Conservation (phyloP, 768 basidiomycete species). For the Naematelia aurantialba region DNA sequence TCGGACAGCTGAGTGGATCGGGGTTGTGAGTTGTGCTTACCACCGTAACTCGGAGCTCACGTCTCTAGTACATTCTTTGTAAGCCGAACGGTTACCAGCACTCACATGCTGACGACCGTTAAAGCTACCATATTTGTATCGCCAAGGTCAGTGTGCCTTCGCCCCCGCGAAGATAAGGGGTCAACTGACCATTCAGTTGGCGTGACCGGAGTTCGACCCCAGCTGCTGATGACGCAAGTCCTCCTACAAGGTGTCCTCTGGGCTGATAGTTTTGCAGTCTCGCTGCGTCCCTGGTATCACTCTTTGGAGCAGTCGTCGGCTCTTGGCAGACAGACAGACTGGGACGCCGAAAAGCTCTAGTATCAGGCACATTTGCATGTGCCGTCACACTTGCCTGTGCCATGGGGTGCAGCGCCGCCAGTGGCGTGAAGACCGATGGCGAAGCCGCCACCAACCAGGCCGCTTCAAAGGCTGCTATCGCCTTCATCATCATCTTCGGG, state of each 20-base stretch:
- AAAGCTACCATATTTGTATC: constrained; percentile 20
- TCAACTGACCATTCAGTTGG: constrained; percentile 19
- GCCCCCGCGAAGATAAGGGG: background rate
- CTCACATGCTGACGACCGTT: background rate
- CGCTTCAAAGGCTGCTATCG: constrained; percentile 27
- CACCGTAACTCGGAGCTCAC: background rate
- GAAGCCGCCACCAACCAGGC: constrained; percentile 5
- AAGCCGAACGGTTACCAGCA: background rate
- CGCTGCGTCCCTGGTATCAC: constrained; percentile 20
- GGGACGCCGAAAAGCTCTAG: constrained; percentile 26
- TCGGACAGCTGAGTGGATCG: constrained; percentile 23
- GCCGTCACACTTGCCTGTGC: constrained; percentile 15
- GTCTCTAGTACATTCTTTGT: background rate
- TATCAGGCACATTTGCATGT: constrained; percentile 22
- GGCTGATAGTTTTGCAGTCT: constrained; percentile 8
- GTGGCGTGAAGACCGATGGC: constrained; percentile 3
- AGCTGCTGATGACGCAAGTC: constrained; percentile 35
- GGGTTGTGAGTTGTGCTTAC: constrained; percentile 13
- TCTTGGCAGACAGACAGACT: constrained; percentile 24
- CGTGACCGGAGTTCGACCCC: constrained; percentile 15
- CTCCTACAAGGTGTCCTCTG: background rate
- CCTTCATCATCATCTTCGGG: constrained; percentile 28
- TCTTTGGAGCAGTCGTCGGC: constrained; percentile 21
- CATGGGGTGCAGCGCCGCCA: constrained; percentile 13
- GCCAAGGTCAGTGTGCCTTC: constrained; percentile 17